Base-by-base conservation (phyloP, 1,139 yeast genomes). In the Scheffersomyces quercinus region DNA sequence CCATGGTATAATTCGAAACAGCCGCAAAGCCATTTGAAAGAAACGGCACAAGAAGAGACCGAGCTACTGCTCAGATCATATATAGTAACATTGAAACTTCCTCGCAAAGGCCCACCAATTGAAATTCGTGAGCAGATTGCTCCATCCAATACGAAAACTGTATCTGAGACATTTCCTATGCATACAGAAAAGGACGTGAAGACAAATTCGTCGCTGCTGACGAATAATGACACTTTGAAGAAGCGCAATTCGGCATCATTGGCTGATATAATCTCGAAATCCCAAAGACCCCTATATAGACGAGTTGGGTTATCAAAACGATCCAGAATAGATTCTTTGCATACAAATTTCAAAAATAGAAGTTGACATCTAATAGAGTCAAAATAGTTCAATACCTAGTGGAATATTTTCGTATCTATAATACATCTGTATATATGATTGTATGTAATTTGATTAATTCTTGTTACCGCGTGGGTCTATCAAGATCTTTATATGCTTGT, bases 401-500 rank as follows among this genome's bases (percentile, higher is more conserved):
- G 28, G 16, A 8, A 31, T 37, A 37, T 24, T 16, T 16, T 16
- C 35, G 20, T 31, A 6, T 7, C 38, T 13, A 13, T 13, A 13
- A 36, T n/a, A 12, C 14, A 31, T 31, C 5, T 31, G 24, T 14
- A 14, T 31, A 14, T 11, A 15, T n/a, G 20, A n/a, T 31, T 12
- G 12, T 15, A 31, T 15, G 11, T 13, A 14, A 8, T 20, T 15
- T 12, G 12, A 31, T n/a, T 9, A n/a, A 11, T 20, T 11, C 11
- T 28, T 20, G 26, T 20, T 20, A 20, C 26, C 3, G 26, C 8
- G 26, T 12, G 81, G 77, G 12, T 77, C 64, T 37, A 76, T 57
- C 34, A 77, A 55, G 14, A 77, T 66, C 55, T 77, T 77, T 41
- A 77, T 68, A 49, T 77, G 76, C 32, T 62, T 62, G 15, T 68